Conservation (phyloP, 371 early-diverging fungal genomes). For the Apophysomyces trapeziformis region DNA sequence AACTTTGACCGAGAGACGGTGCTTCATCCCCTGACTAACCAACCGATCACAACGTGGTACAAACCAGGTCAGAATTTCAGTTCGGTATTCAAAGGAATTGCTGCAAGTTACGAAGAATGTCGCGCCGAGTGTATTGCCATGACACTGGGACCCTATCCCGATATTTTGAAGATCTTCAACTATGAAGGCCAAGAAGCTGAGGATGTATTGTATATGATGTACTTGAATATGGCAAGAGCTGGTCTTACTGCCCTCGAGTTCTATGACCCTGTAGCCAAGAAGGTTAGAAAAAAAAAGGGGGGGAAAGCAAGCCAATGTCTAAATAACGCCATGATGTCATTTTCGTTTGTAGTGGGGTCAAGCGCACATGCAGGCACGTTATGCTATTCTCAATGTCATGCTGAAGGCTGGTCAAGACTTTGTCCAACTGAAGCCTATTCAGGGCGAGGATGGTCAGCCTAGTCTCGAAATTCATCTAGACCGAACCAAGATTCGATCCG, state of each 20-base stretch:
- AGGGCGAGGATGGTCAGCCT: conserved; percentile 31
- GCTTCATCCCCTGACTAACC: conserved; percentile 50
- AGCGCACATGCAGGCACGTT: conserved; percentile 70
- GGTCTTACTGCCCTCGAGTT: conserved; percentile 60
- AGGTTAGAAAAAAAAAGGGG: conserved; percentile 24
- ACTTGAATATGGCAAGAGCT: conserved; percentile 65
- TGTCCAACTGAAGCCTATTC: conserved; percentile 34
- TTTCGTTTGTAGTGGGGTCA: conserved; percentile 49
- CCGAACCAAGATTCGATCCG: conserved; percentile 52
- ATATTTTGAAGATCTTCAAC: conserved; percentile 58
- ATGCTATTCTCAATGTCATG: conserved; percentile 61
- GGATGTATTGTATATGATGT: conserved; percentile 59
- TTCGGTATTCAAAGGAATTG: conserved; percentile 56
- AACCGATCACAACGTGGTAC: conserved; percentile 61
- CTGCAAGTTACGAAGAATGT: conserved; percentile 62
- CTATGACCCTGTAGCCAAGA: conserved; percentile 52
- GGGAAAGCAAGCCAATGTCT: neutral
- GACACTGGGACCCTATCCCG: conserved; percentile 47
- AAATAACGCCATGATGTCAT: neutral
- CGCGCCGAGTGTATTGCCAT: conserved; percentile 69
- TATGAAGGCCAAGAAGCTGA: conserved; percentile 51
- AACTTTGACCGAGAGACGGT: conserved; percentile 56
- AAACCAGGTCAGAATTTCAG: conserved; percentile 64
- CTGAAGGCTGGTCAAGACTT: conserved; percentile 52
- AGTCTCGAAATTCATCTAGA: conserved; percentile 53